These are phyloP conservation scores for Fusarium haematococcum DNA, from an alignment of 2,329 filamentous ascomycete species.

Conservation along the genomic window DNA sequence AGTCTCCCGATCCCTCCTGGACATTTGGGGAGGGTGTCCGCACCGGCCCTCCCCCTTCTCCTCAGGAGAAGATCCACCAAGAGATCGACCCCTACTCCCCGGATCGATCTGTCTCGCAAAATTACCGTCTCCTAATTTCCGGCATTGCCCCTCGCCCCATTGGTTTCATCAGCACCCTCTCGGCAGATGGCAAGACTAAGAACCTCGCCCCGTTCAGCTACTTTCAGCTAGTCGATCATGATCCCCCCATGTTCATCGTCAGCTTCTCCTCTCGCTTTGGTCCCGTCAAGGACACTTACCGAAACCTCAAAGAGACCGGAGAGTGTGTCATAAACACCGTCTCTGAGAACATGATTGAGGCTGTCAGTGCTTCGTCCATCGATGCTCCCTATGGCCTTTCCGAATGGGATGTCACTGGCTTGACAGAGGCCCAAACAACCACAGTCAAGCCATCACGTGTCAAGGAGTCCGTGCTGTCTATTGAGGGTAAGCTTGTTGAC, in stretches of 20 bases:
- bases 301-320: constrained; percentile 74
- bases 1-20: constrained; percentile 60
- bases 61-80: constrained; percentile 63
- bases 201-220: constrained; percentile 89
- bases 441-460: neutral
- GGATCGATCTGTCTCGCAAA: constrained; percentile 74
- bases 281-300: constrained; percentile 79
- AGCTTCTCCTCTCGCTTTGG: constrained; percentile 58
- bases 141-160: constrained; percentile 84
- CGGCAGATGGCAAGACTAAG: constrained; percentile 66
- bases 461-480: neutral
- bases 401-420: neutral
- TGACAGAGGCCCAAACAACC: neutral
- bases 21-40: constrained; percentile 54
- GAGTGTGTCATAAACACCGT: constrained; percentile 88
- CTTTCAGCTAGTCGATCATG: constrained; percentile 82
- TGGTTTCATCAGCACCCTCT: constrained; percentile 65
- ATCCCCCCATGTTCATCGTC: constrained; percentile 81
- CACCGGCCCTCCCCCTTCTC: constrained; percentile 15
- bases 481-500: neutral
- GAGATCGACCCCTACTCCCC: constrained; percentile 82
- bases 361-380: constrained; percentile 79
- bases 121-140: constrained; percentile 89
- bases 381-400: constrained; percentile 75
- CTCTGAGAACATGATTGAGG: constrained; percentile 82